Evolutionary conservation across 1,139 yeast genomes (phyloP), one percentile per base, ranked within the genome.

Genomic region (Candida tropicalis): DNA sequence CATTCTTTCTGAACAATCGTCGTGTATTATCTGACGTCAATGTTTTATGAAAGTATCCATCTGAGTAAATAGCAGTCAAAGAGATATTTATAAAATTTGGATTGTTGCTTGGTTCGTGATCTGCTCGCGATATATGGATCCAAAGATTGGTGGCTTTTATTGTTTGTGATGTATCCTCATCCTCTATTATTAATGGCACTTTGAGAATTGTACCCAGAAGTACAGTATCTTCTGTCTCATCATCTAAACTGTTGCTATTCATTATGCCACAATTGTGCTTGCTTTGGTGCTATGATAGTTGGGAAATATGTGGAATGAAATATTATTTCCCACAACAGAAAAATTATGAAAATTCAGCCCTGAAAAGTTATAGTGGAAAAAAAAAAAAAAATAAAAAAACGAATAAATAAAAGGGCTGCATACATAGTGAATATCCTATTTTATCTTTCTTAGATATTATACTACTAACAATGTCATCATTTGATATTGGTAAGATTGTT

Each of bases 31-130:
- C 22, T 25, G 45, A 38, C 2, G 45, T 51, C 8, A 53, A 44
- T 10, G 48, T 45, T 2, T 45, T 39, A 35, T 49, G 50, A 25
- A 47, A 53, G 29, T 43, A 43, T 3, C 55, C 55, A 23, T 43
- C 49, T 11, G 34, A 41, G 40, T 46, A 53, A 6, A 48, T 42
- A 3, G 49, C 51, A 11, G 46, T 43, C 22, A 53, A 28, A 10
- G 51, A 46, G 8, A 50, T 43, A 41, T 50, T 49, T 1, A 38
- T 44, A 26, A 50, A 50, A n/a, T 40, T 31, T 2, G 55, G 54
- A 36, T 48, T 52, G 16, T 31, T 38, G 34, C 49, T 49, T 2
- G 49, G 45, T 26, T 32, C 24, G n/a, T 40, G 38, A 15, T 44
- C 48, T 2, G 52, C 53, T 35, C 32, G 40, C 9, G 46, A 41